phyloP scores from a whole-genome alignment of 148 eudicot genomes.

The Camellia lanceoleosa region DNA sequence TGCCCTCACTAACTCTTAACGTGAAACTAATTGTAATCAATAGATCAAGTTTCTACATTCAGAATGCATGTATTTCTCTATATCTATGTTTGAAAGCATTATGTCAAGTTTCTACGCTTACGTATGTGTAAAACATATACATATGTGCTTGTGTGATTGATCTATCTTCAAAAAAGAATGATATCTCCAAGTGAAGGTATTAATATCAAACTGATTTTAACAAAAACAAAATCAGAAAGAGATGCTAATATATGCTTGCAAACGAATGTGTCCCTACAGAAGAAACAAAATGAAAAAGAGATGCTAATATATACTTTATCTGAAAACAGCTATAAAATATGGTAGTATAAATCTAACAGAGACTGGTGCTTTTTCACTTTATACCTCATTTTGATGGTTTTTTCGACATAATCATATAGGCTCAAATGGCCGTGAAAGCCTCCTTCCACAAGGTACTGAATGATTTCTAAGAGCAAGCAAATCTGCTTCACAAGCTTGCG shows the following conservation, averaged over 20 bases:
- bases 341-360: not conserved
- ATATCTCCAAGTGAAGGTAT: not conserved
- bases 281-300: not conserved
- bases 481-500: conserved; percentile 75
- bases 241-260: not conserved
- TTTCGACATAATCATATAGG: conserved; percentile 68
- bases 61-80: not conserved
- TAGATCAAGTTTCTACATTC: conserved; percentile 5
- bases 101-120: not conserved
- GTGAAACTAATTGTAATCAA: not conserved
- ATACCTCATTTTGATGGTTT: conserved; percentile 69
- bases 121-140: not conserved
- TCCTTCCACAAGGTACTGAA: conserved; percentile 80
- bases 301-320: not conserved
- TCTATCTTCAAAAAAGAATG: not conserved
- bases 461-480: conserved; percentile 68
- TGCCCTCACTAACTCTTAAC: not conserved
- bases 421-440: conserved; percentile 83
- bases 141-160: not conserved
- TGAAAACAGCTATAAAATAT: not conserved
- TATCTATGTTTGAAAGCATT: not conserved
- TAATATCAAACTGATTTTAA: not conserved
- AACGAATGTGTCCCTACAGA: not conserved
- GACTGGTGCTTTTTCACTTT: not conserved
- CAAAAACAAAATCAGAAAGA: not conserved